A percentile compares a stretch with the other conserved stretches of the same genome.
phyloP scores from a whole-genome alignment of 1,139 yeast species.

The Geotrichum cucujoidarum region DNA sequence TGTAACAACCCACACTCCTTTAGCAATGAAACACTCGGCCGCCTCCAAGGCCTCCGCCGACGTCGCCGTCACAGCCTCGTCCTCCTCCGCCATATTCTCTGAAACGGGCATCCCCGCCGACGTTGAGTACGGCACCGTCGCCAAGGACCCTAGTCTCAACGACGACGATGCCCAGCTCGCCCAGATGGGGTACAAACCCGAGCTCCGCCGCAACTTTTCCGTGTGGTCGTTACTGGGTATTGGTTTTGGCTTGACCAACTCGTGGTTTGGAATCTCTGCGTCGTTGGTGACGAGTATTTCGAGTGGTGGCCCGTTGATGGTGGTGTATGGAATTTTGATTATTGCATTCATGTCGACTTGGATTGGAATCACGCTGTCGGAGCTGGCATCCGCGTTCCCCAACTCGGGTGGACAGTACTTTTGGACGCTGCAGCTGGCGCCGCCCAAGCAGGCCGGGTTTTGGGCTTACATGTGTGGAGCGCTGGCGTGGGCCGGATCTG shows the following conservation, averaged over 20 bases:
- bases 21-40: too few relatives aligned
- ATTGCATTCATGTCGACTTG: constrained; percentile 47
- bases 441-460: constrained; percentile 45
- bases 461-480: constrained; percentile 53
- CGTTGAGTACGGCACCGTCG: neutral
- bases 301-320: constrained; percentile 49
- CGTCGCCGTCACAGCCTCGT: neutral
- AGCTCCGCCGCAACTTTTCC: constrained; percentile 48
- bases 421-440: constrained; percentile 55
- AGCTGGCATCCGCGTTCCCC: constrained; percentile 52
- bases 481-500: constrained; percentile 54
- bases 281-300: constrained; percentile 46
- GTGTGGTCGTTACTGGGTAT: constrained; percentile 50
- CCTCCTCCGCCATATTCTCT: too few relatives aligned
- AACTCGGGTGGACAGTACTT: constrained; percentile 58
- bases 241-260: constrained; percentile 51
- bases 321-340: constrained; percentile 47
- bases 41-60: neutral
- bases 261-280: constrained; percentile 52
- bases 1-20: too few relatives aligned
- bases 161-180: constrained; percentile 19
- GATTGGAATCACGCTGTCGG: constrained; percentile 47
- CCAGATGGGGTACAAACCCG: constrained; percentile 31
- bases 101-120: neutral
- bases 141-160: neutral